A percentile compares a stretch with the other conserved stretches of the same genome.
phyloP scores from a whole-genome alignment of 2,329 filamentous ascomycete species.

The Ophiognomonia clavigignenti-juglandacearum region DNA sequence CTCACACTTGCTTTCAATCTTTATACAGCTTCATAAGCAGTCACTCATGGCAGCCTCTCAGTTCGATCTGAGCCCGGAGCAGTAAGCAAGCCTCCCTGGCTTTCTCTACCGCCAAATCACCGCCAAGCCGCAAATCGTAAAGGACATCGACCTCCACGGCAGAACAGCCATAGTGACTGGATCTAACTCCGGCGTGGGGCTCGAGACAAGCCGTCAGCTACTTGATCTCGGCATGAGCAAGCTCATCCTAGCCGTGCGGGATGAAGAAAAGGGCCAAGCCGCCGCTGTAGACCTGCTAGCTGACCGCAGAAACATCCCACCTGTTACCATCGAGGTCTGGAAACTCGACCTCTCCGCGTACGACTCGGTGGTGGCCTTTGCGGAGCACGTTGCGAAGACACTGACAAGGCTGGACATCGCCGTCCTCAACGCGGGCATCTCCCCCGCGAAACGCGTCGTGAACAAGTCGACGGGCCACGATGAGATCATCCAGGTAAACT shows the following conservation, averaged over 20 bases:
- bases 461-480: conserved; percentile 32
- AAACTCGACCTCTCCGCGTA: conserved; percentile 34
- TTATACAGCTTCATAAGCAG: no score
- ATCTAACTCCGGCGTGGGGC: conserved; percentile 3
- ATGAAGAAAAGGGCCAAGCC: conserved; percentile 24
- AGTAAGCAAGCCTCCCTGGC: conserved; percentile 8
- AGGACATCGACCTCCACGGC: background rate
- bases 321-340: conserved; percentile 28
- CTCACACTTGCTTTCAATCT: no score
- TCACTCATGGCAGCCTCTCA: conserved; percentile 14
- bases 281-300: conserved; percentile 34
- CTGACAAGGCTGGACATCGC: conserved; percentile 33
- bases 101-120: background rate
- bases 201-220: conserved; percentile 7
- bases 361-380: conserved; percentile 34
- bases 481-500: conserved; percentile 42
- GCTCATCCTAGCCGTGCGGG: conserved; percentile 42
- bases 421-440: conserved; percentile 31
- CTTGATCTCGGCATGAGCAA: conserved; percentile 15
- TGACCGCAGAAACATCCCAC: conserved; percentile 20
- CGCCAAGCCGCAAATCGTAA: background rate
- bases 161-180: conserved; percentile 6
- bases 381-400: conserved; percentile 20
- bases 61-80: background rate
- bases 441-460: background rate